phyloP scores from a whole-genome alignment of 176 grass and related monocot species.

The Musa itinerans region DNA sequence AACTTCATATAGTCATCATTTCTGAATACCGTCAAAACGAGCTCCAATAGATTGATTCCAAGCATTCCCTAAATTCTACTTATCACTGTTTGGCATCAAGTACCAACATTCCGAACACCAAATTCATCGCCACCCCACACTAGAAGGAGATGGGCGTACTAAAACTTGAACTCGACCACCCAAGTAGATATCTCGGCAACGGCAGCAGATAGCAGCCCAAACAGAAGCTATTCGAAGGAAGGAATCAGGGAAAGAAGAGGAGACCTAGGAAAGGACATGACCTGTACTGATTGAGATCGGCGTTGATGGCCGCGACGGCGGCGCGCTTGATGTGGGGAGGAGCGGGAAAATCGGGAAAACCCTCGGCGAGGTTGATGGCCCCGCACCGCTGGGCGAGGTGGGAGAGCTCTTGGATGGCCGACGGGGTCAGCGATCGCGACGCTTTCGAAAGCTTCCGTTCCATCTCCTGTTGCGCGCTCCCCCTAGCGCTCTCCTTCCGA shows the following conservation, averaged over 20 bases:
- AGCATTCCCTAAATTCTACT: no score
- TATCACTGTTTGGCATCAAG: no score
- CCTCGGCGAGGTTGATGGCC: conserved; percentile 89
- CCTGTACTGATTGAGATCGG: conserved; percentile 90
- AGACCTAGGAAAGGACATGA: neutral
- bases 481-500: no score
- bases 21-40: no score
- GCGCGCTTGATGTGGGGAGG: conserved; percentile 51
- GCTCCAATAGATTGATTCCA: no score
- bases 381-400: conserved; percentile 64
- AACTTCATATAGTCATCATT: no score
- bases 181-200: neutral
- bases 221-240: neutral
- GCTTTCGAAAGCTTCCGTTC: conserved; percentile 51
- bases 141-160: no score
- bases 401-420: conserved; percentile 75
- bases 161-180: no score
- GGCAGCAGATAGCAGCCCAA: neutral
- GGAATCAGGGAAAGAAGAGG: neutral
- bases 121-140: no score
- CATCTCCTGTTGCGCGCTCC: conserved; percentile 15
- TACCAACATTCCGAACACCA: no score
- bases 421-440: conserved; percentile 34
- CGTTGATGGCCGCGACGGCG: conserved; percentile 51
- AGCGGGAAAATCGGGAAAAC: conserved; percentile 84